These are phyloP conservation scores for Phytophthora cactorum DNA, from an alignment of 352 stramenopile genomes.

Conservation along the genomic window DNA sequence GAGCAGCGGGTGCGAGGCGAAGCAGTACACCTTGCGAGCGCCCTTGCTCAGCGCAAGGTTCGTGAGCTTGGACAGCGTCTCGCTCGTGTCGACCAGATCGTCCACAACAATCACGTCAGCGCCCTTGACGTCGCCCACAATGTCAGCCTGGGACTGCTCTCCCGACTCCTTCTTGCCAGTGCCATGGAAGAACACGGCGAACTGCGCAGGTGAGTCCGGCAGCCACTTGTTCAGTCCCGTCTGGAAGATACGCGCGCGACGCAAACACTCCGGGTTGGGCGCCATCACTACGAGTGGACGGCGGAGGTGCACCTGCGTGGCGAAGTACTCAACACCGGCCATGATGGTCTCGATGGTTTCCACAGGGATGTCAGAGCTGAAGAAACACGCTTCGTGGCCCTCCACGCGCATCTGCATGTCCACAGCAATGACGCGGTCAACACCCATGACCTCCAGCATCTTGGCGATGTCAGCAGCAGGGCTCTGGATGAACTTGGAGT, in stretches of 20 bases:
- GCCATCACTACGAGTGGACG: conserved; percentile 88
- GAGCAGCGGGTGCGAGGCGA: conserved; percentile 92
- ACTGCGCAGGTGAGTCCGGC: conserved; percentile 77
- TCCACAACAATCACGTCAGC: conserved; percentile 93
- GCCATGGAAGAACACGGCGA: conserved; percentile 86
- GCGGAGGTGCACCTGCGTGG: conserved; percentile 81
- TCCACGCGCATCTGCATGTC: conserved; percentile 93
- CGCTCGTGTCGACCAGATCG: conserved; percentile 91
- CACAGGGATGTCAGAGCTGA: conserved; percentile 90
- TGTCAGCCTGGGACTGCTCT: conserved; percentile 75
- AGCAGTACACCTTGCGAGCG: conserved; percentile 90
- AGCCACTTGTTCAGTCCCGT: conserved; percentile 89
- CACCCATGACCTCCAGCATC: conserved; percentile 95
- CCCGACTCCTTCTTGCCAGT: conserved; percentile 53
- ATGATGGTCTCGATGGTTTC: conserved; percentile 94
- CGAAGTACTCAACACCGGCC: conserved; percentile 92
- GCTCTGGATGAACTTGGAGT: conserved; percentile 93
- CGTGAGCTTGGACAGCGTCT: conserved; percentile 84
- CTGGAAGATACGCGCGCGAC: conserved; percentile 87
- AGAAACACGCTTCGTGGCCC: conserved; percentile 92
- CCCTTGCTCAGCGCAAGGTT: conserved; percentile 83
- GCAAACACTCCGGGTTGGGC: conserved; percentile 88
- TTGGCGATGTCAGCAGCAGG: conserved; percentile 89
- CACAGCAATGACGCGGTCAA: conserved; percentile 94
- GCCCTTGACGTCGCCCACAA: conserved; percentile 90